A percentile compares a stretch with the other conserved stretches of the same genome.
Conservation (phyloP, 352 stramenopile species). For the Phytophthora ramorum region DNA sequence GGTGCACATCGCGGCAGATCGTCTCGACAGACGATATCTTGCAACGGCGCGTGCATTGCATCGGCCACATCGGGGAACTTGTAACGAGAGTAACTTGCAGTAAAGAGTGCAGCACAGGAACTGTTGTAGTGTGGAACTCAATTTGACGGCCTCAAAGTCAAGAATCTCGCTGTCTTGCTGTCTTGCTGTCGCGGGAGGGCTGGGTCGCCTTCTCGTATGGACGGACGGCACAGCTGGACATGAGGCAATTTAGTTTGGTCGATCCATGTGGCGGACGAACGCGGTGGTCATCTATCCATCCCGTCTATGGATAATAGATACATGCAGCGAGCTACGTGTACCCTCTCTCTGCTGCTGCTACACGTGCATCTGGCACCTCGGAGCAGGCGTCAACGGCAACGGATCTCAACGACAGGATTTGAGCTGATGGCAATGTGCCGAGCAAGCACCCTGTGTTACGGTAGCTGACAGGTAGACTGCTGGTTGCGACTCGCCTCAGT, state of each 20-base stretch:
- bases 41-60: slow-evolving; percentile 1
- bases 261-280: slow-evolving; percentile 10
- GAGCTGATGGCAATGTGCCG: not conserved
- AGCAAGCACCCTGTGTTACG: too few relatives aligned
- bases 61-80: too few relatives aligned
- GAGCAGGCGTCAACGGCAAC: slow-evolving; percentile 13
- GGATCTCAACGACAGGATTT: slow-evolving; percentile 26
- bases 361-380: slow-evolving; percentile 14
- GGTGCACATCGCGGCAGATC: slow-evolving; percentile 13
- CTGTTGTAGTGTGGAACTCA: too few relatives aligned
- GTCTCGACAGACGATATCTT: slow-evolving; percentile 12
- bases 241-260: not conserved
- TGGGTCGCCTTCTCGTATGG: slow-evolving; percentile 5
- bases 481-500: slow-evolving; percentile 7
- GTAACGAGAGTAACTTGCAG: too few relatives aligned
- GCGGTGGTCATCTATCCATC: slow-evolving; percentile 11
- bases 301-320: not conserved
- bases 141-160: too few relatives aligned
- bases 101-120: too few relatives aligned
- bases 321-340: not conserved
- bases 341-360: slow-evolving; percentile 8
- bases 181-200: not conserved
- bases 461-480: slow-evolving; percentile 6
- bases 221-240: slow-evolving; percentile 9
- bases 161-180: too few relatives aligned